Evolutionary conservation across 768 basidiomycete genomes (phyloP).

Genomic region (Podaxis sp.): DNA sequence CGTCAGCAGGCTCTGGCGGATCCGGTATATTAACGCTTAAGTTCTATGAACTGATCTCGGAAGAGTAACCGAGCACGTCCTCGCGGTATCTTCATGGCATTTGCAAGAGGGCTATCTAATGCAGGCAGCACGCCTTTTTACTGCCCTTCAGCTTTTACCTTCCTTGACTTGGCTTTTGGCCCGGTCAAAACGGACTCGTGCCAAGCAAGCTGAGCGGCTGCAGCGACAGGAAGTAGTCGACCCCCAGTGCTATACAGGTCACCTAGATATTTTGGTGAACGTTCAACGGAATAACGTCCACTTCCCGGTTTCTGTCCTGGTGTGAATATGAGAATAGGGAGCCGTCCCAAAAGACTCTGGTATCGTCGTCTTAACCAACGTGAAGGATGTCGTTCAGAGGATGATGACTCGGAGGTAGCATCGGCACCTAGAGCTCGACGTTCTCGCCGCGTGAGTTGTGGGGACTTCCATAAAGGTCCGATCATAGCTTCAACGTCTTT

Average conservation of each 20-base stretch:
- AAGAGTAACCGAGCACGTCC: background rate
- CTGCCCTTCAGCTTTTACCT: constrained; percentile 8
- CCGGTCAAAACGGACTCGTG: constrained; percentile 17
- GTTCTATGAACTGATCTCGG: background rate
- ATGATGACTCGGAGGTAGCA: background rate
- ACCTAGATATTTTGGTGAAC: constrained; percentile 29
- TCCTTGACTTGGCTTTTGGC: constrained; percentile 3
- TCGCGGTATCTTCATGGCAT: background rate
- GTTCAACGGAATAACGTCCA: constrained; percentile 28
- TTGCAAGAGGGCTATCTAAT: background rate
- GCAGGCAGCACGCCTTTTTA: background rate
- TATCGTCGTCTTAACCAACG: constrained; percentile 57
- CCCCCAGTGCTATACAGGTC: constrained; percentile 22
- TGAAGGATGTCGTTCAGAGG: constrained; percentile 29
- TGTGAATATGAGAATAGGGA: constrained; percentile 52
- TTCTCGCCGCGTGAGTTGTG: constrained; percentile 34
- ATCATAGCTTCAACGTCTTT: constrained; percentile 47
- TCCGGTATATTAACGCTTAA: background rate
- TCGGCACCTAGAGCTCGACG: constrained; percentile 15
- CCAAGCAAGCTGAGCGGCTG: constrained; percentile 34
- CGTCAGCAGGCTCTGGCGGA: background rate
- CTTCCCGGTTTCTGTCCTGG: constrained; percentile 7
- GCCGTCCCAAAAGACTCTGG: constrained; percentile 52
- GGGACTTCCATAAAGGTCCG: constrained; percentile 27
- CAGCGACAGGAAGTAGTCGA: constrained; percentile 26